These are phyloP conservation scores for Boletellus deceptivus DNA, from an alignment of 1,284 basidiomycete genomes.

Conservation along the genomic window DNA sequence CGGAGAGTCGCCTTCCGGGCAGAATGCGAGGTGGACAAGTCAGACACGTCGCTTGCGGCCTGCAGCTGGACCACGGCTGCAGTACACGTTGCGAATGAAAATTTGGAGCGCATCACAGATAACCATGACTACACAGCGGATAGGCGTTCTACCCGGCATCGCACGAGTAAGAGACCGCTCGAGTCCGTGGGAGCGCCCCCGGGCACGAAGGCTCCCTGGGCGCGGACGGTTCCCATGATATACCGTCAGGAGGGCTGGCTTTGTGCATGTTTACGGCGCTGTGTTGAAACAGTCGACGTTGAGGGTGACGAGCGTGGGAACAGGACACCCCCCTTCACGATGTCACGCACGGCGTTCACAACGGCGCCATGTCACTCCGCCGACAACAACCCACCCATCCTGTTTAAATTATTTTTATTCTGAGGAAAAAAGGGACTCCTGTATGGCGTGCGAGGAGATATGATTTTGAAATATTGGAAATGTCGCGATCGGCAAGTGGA, in stretches of 20 bases:
- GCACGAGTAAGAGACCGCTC: not conserved
- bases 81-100: not conserved
- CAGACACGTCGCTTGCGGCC: not conserved
- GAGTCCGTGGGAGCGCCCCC: not conserved
- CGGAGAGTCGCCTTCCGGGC: not conserved
- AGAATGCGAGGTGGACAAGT: not conserved
- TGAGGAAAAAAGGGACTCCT: not conserved
- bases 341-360: not conserved
- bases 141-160: not conserved
- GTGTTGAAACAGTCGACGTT: not conserved
- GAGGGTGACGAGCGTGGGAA: not conserved
- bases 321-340: not conserved
- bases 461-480: conserved; percentile 19
- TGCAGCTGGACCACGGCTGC: not conserved
- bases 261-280: not conserved
- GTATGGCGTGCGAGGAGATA: not conserved
- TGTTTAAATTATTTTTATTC: not conserved
- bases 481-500: conserved; percentile 31
- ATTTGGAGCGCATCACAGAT: not conserved
- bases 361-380: not conserved
- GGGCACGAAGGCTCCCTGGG: no score
- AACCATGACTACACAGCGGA: not conserved
- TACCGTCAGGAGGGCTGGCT: not conserved
- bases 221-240: no score
- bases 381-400: not conserved